Evolutionary conservation across 2,329 filamentous ascomycete genomes (phyloP), one percentile per base, ranked within the genome.

Genomic region (Penicillium frequentans): DNA sequence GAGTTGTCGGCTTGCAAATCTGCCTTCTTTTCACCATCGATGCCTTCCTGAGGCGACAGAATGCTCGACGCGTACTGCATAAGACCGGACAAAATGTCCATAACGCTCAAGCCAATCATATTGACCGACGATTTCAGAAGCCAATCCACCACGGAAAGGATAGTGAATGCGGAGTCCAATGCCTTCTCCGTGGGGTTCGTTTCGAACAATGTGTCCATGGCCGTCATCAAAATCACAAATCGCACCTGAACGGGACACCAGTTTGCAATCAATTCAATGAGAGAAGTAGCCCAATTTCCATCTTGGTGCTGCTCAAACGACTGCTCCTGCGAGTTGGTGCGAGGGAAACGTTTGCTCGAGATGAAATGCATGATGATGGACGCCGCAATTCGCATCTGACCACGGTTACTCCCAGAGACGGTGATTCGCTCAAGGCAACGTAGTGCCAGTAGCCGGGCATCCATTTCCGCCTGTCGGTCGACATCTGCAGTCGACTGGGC

Each of bases 181-280:
- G 86, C 86, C 10, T 88, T 86, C 67, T 93, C 90, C 6, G 82
- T 82, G 35, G 93, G 81, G 0, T 87, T 85, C 45, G 84, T 86
- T 55, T 84, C 82, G 4, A 90, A 79, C 50, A 98, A 78, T 3
- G 84, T 84, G 65, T 97, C 93, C 77, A 96, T 86, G 3, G 89
- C 83, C 1, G 90, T 89, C 46, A 96, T 84, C 47, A 97, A 81
- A 55, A 98, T 95, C 39, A 93, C 86, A 76, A 96, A 98, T 53
- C 95, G 89, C 69, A 96, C 91, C 72, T 98, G 93, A 1, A 98
- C 93, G 0, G 95, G 92, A 0, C 92, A 89, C 92, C 93, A 98
- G 57, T 86, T 85, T 16, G 91, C 87, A 52, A 93, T 83, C 60
- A 93, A 83, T 67, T 89, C 86, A 71, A 96, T 91, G 50, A 98